These are phyloP conservation scores for Saturnispora hagleri DNA, from an alignment of 805 yeast genomes.

Conservation along the genomic window DNA sequence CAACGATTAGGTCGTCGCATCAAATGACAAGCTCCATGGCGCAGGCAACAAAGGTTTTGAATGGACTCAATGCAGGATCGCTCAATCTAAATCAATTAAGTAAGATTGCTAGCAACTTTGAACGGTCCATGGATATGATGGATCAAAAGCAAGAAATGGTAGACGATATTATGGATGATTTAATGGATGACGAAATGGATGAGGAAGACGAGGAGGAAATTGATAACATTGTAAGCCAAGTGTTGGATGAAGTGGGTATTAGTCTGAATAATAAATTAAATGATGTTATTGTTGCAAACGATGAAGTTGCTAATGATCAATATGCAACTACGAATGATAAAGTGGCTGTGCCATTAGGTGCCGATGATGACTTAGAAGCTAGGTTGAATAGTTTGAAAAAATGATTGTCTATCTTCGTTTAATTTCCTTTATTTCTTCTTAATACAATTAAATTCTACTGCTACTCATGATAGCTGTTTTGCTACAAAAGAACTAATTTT, in stretches of 20 bases:
- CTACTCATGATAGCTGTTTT: background rate
- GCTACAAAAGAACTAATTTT: background rate
- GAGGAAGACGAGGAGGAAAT: constrained; percentile 77
- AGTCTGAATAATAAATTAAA: constrained; percentile 49
- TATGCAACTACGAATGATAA: background rate
- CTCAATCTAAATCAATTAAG: constrained; percentile 89
- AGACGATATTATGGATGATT: constrained; percentile 96
- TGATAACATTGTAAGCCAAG: constrained; percentile 84
- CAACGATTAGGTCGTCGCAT: constrained; percentile 84
- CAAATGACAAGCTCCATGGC: constrained; percentile 94
- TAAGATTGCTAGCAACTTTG: constrained; percentile 90
- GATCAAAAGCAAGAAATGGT: constrained; percentile 98
- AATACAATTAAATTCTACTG: background rate
- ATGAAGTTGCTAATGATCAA: constrained; percentile 30
- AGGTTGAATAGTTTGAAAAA: constrained; percentile 75
- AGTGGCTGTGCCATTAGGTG: constrained; percentile 31
- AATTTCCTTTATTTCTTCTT: background rate
- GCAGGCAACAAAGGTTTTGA: constrained; percentile 79
- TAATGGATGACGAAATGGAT: constrained; percentile 84
- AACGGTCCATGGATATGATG: constrained; percentile 90
- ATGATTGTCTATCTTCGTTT: constrained; percentile 8
- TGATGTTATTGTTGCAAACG: constrained; percentile 9
- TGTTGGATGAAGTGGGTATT: constrained; percentile 92
- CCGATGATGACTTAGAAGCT: constrained; percentile 83
- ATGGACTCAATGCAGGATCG: constrained; percentile 69